These are phyloP conservation scores for Polytrichum formosum DNA, from an alignment of 225 moss, liverwort and hornwort species.

Conservation along the genomic window DNA sequence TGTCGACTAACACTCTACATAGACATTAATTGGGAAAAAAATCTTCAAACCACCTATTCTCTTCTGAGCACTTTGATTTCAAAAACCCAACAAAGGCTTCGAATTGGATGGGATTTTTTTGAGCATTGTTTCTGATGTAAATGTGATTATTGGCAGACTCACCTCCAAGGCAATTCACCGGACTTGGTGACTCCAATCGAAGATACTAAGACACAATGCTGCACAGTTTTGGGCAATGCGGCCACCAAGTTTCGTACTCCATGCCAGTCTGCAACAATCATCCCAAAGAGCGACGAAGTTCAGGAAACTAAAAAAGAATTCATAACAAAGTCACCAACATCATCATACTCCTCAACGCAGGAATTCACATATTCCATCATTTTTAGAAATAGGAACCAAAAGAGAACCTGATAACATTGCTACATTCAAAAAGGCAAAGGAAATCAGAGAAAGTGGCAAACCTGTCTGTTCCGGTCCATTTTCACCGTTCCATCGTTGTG, in stretches of 20 bases:
- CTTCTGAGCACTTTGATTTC: too few relatives aligned
- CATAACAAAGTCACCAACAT: too few relatives aligned
- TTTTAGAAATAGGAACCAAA: too few relatives aligned
- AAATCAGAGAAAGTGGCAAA: conserved; percentile 3
- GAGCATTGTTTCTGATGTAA: too few relatives aligned
- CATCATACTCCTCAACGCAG: too few relatives aligned
- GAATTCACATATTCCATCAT: too few relatives aligned
- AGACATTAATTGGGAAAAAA: too few relatives aligned
- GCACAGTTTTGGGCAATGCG: conserved; percentile 56
- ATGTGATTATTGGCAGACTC: conserved; percentile 15
- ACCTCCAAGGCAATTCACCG: conserved; percentile 77
- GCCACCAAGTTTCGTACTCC: conserved; percentile 85
- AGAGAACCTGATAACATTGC: background rate
- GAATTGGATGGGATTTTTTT: too few relatives aligned
- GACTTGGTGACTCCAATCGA: conserved; percentile 89
- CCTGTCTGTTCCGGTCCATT: conserved; percentile 94
- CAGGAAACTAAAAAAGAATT: background rate
- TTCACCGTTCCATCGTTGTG: conserved; percentile 76
- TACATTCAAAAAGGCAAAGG: background rate
- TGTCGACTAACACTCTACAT: too few relatives aligned
- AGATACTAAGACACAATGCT: conserved; percentile 72
- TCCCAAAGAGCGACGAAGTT: background rate
- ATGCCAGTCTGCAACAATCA: conserved; percentile 65
- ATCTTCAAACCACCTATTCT: too few relatives aligned
- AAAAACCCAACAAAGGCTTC: too few relatives aligned